phyloP scores from a whole-genome alignment of 805 yeast species.

The Komagataella phaffii region DNA sequence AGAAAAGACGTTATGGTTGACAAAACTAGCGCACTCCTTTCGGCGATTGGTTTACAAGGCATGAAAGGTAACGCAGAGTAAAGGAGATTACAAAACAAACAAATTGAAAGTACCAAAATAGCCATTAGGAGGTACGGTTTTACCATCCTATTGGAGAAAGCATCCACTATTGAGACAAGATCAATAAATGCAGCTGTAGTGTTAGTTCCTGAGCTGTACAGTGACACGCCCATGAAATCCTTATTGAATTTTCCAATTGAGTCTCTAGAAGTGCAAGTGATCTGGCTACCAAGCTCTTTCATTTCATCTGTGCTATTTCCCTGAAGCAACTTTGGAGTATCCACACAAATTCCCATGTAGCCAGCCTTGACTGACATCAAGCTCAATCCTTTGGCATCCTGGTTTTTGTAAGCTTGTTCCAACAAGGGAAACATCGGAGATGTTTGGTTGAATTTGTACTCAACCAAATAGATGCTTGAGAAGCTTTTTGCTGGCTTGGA shows the following conservation, averaged over 20 bases:
- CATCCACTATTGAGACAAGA: conserved; percentile 30
- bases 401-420: conserved; percentile 19
- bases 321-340: conserved; percentile 2
- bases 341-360: conserved; percentile 43
- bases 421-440: conserved; percentile 29
- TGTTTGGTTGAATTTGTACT: conserved; percentile 30
- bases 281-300: conserved; percentile 9
- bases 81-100: conserved; percentile 25
- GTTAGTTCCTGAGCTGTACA: conserved; percentile 18
- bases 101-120: conserved; percentile 27
- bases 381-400: conserved; percentile 21
- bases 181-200: conserved; percentile 23
- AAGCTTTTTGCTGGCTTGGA: conserved; percentile 24
- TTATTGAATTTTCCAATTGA: conserved; percentile 13
- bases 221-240: conserved; percentile 17
- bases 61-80: conserved; percentile 34
- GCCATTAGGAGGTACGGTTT: conserved; percentile 43
- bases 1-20: conserved; percentile 25
- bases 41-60: conserved; percentile 23
- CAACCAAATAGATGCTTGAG: conserved; percentile 35
- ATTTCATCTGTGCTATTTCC: neutral
- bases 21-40: conserved; percentile 15
- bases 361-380: conserved; percentile 35
- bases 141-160: conserved; percentile 29
- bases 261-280: conserved; percentile 23